Evolutionary conservation across 2,329 filamentous ascomycete species (phyloP), one percentile per base, ranked within the genome.

Genomic region (Triangularia verruculosa): DNA sequence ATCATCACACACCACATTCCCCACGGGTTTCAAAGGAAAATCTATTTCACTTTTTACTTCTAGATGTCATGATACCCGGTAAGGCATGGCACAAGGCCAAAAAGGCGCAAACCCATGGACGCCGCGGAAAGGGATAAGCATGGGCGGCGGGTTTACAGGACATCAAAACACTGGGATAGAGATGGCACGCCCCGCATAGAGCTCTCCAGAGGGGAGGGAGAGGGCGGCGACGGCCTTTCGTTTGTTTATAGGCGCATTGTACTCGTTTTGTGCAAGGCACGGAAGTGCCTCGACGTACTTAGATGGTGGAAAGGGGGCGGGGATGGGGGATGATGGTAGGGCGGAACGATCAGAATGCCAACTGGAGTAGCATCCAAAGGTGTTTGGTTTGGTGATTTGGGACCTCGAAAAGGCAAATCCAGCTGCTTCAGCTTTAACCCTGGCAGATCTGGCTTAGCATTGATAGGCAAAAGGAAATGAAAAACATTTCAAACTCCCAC

Each of bases 161-260:
- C 57, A 43, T 32, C 57, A 52, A 51, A 34, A 34, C 56, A 58
- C 22, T 39, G 57, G 27, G 13, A 32, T 43, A 20, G 47, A 32
- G 25, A 58, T 30, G 34, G 24, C 22, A 24, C 30, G 32, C 17
- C 55, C n/a, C 34, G 56, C 32, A 58, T 25, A 47, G 7, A 12
- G 54, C 27, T 12, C 11, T 30, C 12, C 20, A 5, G 12, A 32
- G 54, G 5, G 20, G 54, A 3, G 20, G 17, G 39, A 47, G 4
- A 54, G 20, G 51, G 51, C 27, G 56, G 30, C 57, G 34, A 24
- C 57, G 34, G 34, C 57, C 57, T 59, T 59, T 59, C 34, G 52
- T 59, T 59, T 59, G 57, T 59, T 59, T 59, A 28, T 59, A 52
- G 27, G 39, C 12, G 22, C 30, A 59, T 39, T 43, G 39, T 39